These are phyloP conservation scores for Carex pumila DNA, from an alignment of 176 grass and related monocot genomes.

Conservation along the genomic window DNA sequence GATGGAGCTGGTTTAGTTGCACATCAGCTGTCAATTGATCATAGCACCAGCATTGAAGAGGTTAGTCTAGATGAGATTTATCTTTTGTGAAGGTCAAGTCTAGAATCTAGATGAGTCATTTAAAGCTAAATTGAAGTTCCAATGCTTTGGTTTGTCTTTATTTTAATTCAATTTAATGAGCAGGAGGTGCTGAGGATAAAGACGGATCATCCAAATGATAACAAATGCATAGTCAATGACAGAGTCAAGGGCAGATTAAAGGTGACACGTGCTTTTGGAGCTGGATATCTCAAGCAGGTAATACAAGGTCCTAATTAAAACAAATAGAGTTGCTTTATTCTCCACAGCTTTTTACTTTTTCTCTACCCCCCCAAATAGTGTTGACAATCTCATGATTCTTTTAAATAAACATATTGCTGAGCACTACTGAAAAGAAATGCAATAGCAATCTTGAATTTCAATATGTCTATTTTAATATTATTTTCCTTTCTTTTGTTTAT, in stretches of 20 bases:
- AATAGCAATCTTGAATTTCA: not conserved
- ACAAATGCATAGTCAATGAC: slow-evolving; percentile 77
- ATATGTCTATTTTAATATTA: not conserved
- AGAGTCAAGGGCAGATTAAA: slow-evolving; percentile 89
- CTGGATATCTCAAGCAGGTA: slow-evolving; percentile 96
- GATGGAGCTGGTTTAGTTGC: slow-evolving; percentile 36
- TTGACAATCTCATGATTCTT: not conserved
- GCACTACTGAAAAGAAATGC: not conserved
- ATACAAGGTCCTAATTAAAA: not conserved
- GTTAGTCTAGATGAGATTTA: slow-evolving; percentile 27
- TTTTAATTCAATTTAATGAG: slow-evolving; percentile 5
- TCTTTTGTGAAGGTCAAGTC: no score
- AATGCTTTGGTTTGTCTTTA: not conserved
- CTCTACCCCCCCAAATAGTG: not conserved
- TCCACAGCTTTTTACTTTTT: not conserved
- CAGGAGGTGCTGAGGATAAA: slow-evolving; percentile 88
- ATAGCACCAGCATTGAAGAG: slow-evolving; percentile 73
- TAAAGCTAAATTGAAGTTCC: not conserved
- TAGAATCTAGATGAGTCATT: not conserved
- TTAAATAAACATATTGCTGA: not conserved
- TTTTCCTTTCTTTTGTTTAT: not conserved
- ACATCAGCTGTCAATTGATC: slow-evolving; percentile 72
- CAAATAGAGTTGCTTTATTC: not conserved
- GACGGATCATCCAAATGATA: slow-evolving; percentile 73
- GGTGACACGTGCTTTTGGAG: slow-evolving; percentile 89